Base-by-base conservation (phyloP, 2,329 filamentous ascomycete genomes). In the Pestalotiopsis fici region DNA sequence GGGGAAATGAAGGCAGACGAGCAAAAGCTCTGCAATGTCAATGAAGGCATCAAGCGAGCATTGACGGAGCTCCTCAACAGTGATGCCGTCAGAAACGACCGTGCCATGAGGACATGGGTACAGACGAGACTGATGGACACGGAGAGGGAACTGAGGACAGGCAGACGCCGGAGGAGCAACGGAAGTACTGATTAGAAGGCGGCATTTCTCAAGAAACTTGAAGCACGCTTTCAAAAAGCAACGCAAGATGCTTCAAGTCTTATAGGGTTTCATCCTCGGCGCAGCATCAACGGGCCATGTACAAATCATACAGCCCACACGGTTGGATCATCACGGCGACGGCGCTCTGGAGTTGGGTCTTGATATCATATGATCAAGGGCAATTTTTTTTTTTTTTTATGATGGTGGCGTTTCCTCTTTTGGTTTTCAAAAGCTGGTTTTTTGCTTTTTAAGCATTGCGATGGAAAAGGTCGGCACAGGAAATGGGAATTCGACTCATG, bases 11-110 rank as follows among this genome's bases (percentile, higher is more conserved):
- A 82, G 0, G 78, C 79, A 21, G 85, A 86, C 73, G 85, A 88
- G 74, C 82, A 84, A 70, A 85, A 83, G 68, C 81, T 89, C 12
- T 86, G 81, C 63, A 81, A 85, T 69, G 84, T 89, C 76, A 88
- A 88, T 76, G 87, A 89, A 77, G 83, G 85, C 71, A 87, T 90
- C 79, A 90, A 90, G 79, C 83, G 86, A 37, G 85, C 86, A 2
- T 74, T 90, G 71, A 90, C 87, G 5, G 87, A 89, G 75, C 82
- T 90, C 15, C 83, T 90, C 72, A 90, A 89, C 78, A 89, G 86
- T 77, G 84, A 86, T 27, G 78, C 83, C 47, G 85, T 88, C 18
- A 85, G 86, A 55, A 77, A 75, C 59, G 85, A 88, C 68, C 77
- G 78, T 31, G 79, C 81, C 1, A 85, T 87, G 74, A 85, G 87